A percentile compares a stretch with the other conserved stretches of the same genome.
Evolutionary conservation across 2,329 filamentous ascomycete genomes (phyloP).

Genomic region (Aspergillus ibericus): DNA sequence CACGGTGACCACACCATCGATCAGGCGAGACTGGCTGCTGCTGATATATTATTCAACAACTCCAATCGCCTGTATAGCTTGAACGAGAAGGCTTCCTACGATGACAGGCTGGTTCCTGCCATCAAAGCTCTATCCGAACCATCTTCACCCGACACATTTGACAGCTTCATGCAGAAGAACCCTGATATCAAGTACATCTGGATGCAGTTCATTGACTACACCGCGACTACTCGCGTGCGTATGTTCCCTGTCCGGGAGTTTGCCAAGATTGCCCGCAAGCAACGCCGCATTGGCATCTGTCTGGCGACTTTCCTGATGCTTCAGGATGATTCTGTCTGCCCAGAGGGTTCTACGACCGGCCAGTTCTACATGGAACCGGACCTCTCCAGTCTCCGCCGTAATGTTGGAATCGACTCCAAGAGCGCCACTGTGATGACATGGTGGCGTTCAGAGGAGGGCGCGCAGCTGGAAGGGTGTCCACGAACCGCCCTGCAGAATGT

Average conservation of each 20-base stretch:
- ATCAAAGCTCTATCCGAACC: neutral
- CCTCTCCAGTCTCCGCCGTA: conserved; percentile 59
- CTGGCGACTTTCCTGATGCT: conserved; percentile 65
- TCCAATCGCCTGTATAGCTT: conserved; percentile 74
- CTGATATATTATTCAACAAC: conserved; percentile 73
- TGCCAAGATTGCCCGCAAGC: conserved; percentile 46
- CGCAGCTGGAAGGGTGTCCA: conserved; percentile 61
- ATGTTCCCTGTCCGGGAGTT: conserved; percentile 66
- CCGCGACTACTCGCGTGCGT: conserved; percentile 65
- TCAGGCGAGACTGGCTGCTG: conserved; percentile 64
- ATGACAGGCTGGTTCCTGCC: conserved; percentile 8
- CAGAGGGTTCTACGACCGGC: conserved; percentile 59
- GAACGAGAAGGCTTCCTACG: conserved; percentile 35
- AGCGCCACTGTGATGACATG: conserved; percentile 68
- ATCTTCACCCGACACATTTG: conserved; percentile 29
- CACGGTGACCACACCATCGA: conserved; percentile 60
- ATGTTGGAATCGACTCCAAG: conserved; percentile 55
- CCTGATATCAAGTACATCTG: conserved; percentile 65
- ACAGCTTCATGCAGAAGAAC: conserved; percentile 53
- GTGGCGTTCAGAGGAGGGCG: conserved; percentile 61
- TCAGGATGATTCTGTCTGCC: conserved; percentile 61
- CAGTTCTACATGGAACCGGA: conserved; percentile 69
- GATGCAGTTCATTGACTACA: conserved; percentile 76
- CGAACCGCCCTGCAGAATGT: conserved; percentile 61
- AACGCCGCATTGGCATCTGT: conserved; percentile 61